Evolutionary conservation across 495 filamentous ascomycete species (phyloP).

Genomic region (Penicillium coprophilum): DNA sequence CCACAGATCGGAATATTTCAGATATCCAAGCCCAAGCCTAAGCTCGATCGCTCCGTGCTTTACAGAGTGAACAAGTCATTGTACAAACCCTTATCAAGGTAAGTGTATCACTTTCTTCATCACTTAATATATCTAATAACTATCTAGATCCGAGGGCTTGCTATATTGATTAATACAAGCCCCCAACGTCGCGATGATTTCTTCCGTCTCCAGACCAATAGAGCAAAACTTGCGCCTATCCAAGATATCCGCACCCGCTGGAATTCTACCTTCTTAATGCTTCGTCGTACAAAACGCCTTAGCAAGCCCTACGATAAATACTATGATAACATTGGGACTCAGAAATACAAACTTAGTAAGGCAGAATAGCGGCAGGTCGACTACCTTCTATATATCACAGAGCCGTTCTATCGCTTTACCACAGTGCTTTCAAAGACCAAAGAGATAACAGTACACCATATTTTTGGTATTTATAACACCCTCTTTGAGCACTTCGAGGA

Average conservation of each 20-base stretch:
- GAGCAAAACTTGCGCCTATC: slow-evolving; percentile 21
- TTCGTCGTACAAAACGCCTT: too few species aligned
- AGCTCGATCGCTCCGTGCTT: not conserved
- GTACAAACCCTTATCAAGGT: slow-evolving; percentile 17
- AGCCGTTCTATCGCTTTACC: slow-evolving; percentile 18
- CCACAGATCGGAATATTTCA: too few species aligned
- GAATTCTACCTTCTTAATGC: slow-evolving; percentile 6
- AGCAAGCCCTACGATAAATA: too few species aligned
- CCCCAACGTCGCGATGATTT: slow-evolving; percentile 15
- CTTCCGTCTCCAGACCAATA: slow-evolving; percentile 8
- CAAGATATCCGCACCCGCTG: slow-evolving; percentile 21
- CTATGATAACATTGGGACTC: too few species aligned
- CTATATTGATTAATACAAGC: slow-evolving; percentile 19
- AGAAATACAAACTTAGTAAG: too few species aligned
- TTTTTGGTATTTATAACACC: slow-evolving; percentile 24
- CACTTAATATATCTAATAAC: not conserved
- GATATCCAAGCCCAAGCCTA: too few species aligned
- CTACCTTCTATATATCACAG: slow-evolving; percentile 19
- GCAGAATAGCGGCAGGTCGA: slow-evolving; percentile 22
- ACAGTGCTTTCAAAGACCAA: slow-evolving; percentile 15
- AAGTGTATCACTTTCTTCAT: slow-evolving; percentile 4
- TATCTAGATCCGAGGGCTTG: slow-evolving; percentile 2
- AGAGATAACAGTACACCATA: slow-evolving; percentile 18
- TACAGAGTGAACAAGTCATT: slow-evolving; percentile 9
- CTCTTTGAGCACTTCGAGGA: slow-evolving; percentile 14